Conservation (phyloP, 2,329 filamentous ascomycete genomes). For the Fusarium lateritium region DNA sequence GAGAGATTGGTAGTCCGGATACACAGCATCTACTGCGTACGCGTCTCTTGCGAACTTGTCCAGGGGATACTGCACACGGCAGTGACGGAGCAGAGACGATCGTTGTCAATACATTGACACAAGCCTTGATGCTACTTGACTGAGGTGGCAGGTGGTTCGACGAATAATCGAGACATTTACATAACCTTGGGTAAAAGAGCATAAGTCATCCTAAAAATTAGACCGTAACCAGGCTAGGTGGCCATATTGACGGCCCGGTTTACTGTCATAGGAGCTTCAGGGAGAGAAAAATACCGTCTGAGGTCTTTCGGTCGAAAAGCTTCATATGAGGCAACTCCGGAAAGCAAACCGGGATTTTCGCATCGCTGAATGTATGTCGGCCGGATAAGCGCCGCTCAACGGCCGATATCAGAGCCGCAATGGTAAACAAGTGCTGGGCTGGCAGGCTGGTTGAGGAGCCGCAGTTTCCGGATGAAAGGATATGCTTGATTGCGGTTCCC, state of each 20-base stretch:
- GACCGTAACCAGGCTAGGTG: neutral
- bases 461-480: conserved; percentile 35
- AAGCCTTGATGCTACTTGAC: conserved; percentile 7
- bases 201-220: neutral
- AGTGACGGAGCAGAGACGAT: conserved; percentile 22
- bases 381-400: conserved; percentile 21
- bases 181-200: too few relatives aligned
- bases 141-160: too few relatives aligned
- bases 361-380: conserved; percentile 8
- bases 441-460: conserved; percentile 6
- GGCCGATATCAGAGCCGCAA: conserved; percentile 23
- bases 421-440: conserved; percentile 1
- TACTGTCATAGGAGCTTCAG: neutral
- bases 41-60: conserved; percentile 13
- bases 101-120: conserved; percentile 12
- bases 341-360: conserved; percentile 13
- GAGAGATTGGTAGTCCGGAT: conserved; percentile 18
- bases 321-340: conserved; percentile 19
- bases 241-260: neutral
- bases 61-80: conserved; percentile 10
- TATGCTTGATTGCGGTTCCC: conserved; percentile 26
- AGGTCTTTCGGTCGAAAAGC: neutral
- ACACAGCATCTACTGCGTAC: conserved; percentile 30
- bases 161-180: neutral
- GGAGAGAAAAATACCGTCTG: neutral